Evolutionary conservation across 164 flowering plant species (phyloP).

Genomic region (Santalum album): DNA sequence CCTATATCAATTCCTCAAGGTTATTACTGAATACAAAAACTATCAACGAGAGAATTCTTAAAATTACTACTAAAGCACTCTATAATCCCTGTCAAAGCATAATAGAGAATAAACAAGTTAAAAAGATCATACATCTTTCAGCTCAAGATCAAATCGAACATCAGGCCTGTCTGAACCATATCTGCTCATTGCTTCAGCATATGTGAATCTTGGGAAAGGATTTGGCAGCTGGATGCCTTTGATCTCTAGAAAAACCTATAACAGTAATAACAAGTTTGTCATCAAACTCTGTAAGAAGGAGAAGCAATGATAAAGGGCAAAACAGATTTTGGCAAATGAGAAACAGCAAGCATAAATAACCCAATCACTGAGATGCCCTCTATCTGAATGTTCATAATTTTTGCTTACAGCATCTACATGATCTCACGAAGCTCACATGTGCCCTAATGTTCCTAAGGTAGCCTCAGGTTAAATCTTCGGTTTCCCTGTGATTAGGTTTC

Average conservation of each 20-base stretch:
- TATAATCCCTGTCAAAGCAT: background rate
- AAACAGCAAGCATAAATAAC: background rate
- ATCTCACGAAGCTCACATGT: no score
- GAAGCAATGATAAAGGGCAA: background rate
- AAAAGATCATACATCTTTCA: slow-evolving; percentile 58
- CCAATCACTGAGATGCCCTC: no score
- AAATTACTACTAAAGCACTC: no score
- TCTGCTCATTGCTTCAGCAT: slow-evolving; percentile 80
- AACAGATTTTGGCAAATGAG: background rate
- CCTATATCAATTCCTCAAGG: no score
- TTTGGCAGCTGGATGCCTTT: slow-evolving; percentile 74
- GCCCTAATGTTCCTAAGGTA: no score
- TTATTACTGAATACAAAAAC: no score
- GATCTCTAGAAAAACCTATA: slow-evolving; percentile 73
- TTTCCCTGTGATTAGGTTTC: no score
- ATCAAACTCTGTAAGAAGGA: background rate
- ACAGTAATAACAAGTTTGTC: background rate
- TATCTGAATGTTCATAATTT: no score
- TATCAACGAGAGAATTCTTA: no score
- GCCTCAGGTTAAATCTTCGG: no score
- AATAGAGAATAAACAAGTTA: background rate
- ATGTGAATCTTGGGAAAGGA: slow-evolving; percentile 90
- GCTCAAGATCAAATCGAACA: slow-evolving; percentile 73
- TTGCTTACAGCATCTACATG: no score
- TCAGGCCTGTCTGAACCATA: slow-evolving; percentile 97